Conservation (phyloP, 1,284 basidiomycete genomes). For the Ceratobasidium papillatum region DNA sequence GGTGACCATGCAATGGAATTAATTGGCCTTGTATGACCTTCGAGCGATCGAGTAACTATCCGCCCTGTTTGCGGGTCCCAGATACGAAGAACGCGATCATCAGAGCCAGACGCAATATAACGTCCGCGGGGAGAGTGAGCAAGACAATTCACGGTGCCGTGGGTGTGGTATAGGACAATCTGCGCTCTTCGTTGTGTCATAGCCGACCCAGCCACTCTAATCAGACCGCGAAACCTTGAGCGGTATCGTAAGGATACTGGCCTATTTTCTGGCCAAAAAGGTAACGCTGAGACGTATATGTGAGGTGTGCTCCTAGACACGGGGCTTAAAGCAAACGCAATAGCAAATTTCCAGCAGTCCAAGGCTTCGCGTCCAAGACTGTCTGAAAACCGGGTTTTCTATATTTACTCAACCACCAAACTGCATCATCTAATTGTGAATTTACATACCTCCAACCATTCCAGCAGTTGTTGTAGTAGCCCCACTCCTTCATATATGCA, state of each 20-base stretch:
- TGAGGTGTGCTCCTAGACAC: not conserved
- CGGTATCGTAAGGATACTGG: not conserved
- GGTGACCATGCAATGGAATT: conserved; percentile 14
- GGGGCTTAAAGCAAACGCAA: not conserved
- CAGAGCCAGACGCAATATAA: conserved; percentile 29
- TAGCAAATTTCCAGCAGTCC: not conserved
- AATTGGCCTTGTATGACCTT: conserved; percentile 12
- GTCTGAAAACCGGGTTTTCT: not conserved
- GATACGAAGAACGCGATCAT: conserved; percentile 3
- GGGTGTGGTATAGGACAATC: no score
- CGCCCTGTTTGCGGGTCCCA: not conserved
- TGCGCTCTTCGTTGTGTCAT: no score
- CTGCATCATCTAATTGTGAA: not conserved
- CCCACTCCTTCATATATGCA: not conserved
- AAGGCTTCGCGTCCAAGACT: not conserved
- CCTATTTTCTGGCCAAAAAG: conserved; percentile 8
- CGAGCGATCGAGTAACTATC: not conserved
- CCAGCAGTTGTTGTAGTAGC: not conserved
- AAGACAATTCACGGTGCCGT: conserved; percentile 54
- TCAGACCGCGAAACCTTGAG: not conserved
- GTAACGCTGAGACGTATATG: conserved; percentile 30
- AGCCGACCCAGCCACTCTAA: not conserved
- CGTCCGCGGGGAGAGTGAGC: conserved; percentile 55
- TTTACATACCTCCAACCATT: not conserved
- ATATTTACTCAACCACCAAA: not conserved